These are phyloP conservation scores for Kwoniella shandongensis DNA, from an alignment of 768 basidiomycete species.

Conservation along the genomic window DNA sequence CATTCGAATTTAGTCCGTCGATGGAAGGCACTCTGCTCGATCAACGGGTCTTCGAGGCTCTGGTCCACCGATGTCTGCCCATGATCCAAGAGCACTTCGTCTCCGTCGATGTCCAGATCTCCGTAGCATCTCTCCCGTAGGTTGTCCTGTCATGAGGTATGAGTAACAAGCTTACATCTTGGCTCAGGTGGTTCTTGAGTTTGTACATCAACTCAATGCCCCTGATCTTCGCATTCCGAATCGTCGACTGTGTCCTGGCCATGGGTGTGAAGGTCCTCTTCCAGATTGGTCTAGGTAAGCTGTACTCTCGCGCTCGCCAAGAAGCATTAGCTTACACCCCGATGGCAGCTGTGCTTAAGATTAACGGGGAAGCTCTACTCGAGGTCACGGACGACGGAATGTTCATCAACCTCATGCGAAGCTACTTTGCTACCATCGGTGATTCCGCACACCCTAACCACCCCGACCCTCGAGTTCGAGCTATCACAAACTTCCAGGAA, in stretches of 20 bases:
- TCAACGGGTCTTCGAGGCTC: constrained; percentile 93
- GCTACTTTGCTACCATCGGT: constrained; percentile 89
- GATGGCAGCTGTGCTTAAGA: constrained; percentile 82
- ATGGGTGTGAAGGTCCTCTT: constrained; percentile 99
- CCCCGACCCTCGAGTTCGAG: constrained; percentile 79
- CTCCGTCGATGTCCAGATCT: constrained; percentile 88
- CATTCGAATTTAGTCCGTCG: constrained; percentile 71
- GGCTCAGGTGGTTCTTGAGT: constrained; percentile 80
- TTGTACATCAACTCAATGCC: constrained; percentile 66
- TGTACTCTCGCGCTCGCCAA: neutral
- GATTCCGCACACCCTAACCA: constrained; percentile 91
- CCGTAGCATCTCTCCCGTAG: constrained; percentile 84
- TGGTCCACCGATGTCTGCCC: constrained; percentile 83
- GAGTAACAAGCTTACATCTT: constrained; percentile 5
- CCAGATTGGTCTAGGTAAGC: constrained; percentile 71
- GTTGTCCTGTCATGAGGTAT: constrained; percentile 5
- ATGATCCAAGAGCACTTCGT: constrained; percentile 92
- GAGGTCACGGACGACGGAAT: constrained; percentile 95
- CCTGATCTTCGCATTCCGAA: constrained; percentile 95
- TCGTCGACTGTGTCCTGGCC: constrained; percentile 96
- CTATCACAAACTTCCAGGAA: constrained; percentile 97
- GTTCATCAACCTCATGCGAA: constrained; percentile 93
- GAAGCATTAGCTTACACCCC: neutral
- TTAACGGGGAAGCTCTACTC: constrained; percentile 88
- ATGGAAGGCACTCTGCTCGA: constrained; percentile 99